Percentiles rank a stretch among this genome's conserved stretches.
phyloP scores from a whole-genome alignment of 225 moss, liverwort and hornwort genomes.

The Antitrichia curtipendula region DNA sequence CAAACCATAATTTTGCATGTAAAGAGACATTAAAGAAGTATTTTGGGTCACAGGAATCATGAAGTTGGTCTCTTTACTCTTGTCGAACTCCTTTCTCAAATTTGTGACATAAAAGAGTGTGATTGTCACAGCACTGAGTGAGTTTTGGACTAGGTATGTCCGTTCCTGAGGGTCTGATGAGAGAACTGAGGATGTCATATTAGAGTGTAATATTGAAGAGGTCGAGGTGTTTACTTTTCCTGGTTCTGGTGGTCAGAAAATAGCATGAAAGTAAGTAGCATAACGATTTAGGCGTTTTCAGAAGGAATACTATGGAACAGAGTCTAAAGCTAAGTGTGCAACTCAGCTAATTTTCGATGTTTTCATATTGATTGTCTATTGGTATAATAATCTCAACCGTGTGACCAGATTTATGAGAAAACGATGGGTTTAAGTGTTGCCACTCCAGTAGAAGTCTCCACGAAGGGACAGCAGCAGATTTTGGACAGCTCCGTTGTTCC shows the following conservation, averaged over 20 bases:
- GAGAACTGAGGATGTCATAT: neutral
- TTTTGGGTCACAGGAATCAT: neutral
- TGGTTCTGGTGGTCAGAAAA: neutral
- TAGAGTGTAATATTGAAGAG: neutral
- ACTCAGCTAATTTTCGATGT: neutral
- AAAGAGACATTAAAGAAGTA: neutral
- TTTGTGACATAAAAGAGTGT: neutral
- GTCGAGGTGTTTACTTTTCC: neutral
- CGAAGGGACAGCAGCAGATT: slow-evolving; percentile 1
- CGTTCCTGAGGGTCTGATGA: neutral
- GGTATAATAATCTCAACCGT: neutral
- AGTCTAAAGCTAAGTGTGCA: neutral
- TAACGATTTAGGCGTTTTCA: neutral
- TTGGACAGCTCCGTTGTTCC: slow-evolving; percentile 20
- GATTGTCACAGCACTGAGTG: neutral
- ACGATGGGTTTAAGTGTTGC: slow-evolving; percentile 25
- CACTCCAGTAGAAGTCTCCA: neutral
- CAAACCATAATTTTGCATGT: neutral
- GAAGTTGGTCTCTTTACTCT: neutral
- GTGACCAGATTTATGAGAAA: slow-evolving; percentile 57
- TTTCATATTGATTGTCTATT: neutral
- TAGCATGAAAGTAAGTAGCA: neutral
- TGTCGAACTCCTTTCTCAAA: neutral
- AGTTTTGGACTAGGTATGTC: neutral
- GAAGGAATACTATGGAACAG: neutral